These are phyloP conservation scores for Diaporthe australafricana DNA, from an alignment of 2,329 filamentous ascomycete genomes.

Conservation along the genomic window DNA sequence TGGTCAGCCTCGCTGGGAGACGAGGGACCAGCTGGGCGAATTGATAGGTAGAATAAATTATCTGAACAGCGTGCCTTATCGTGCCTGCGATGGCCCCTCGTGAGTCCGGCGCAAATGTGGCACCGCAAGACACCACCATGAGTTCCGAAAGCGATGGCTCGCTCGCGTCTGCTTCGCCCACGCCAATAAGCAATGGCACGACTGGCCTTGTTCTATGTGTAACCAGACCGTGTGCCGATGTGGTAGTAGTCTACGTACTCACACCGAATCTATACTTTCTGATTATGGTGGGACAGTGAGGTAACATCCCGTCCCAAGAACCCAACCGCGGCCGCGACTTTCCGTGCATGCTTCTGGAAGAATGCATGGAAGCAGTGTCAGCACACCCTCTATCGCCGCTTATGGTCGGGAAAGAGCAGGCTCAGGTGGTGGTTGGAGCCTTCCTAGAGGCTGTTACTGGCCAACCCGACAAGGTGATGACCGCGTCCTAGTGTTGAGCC, in stretches of 20 bases:
- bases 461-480: background rate
- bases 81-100: background rate
- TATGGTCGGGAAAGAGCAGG: background rate
- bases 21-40: background rate
- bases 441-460: background rate
- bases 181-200: background rate
- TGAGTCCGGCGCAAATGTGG: background rate
- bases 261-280: background rate
- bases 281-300: conserved; percentile 1
- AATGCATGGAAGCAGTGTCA: background rate
- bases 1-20: background rate
- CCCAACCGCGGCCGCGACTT: background rate
- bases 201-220: no score
- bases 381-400: background rate
- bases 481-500: background rate
- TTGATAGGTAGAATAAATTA: background rate
- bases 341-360: conserved; percentile 9
- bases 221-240: background rate
- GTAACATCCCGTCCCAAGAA: conserved; percentile 12
- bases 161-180: background rate
- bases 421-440: background rate
- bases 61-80: background rate
- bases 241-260: background rate
- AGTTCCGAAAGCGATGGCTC: background rate
- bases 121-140: no score